These are phyloP conservation scores for Sonneratia alba DNA, from an alignment of 345 rosid species.

Conservation along the genomic window DNA sequence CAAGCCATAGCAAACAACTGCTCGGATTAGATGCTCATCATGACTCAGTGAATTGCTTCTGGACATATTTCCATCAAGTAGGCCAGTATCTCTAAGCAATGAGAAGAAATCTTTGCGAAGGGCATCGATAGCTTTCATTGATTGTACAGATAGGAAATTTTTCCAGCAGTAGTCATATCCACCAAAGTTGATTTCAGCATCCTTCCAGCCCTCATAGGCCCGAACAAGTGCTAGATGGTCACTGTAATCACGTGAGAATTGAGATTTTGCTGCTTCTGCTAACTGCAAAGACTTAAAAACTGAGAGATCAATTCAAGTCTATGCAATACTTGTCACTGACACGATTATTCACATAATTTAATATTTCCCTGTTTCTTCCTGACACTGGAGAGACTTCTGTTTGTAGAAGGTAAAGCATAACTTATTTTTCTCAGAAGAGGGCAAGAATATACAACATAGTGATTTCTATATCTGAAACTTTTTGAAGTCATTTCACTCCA, in stretches of 20 bases:
- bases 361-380: not conserved
- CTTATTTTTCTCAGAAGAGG: not conserved
- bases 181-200: constrained; percentile 57
- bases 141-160: constrained; percentile 72
- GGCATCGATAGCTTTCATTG: constrained; percentile 85
- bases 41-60: constrained; percentile 43
- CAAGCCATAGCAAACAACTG: constrained; percentile 80
- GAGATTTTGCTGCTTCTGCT: constrained; percentile 80
- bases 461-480: not conserved
- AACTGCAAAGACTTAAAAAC: constrained; percentile 37
- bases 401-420: not conserved
- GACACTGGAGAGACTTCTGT: not conserved
- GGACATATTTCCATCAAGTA: constrained; percentile 45
- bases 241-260: constrained; percentile 69
- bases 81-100: constrained; percentile 68
- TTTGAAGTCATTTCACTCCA: not conserved
- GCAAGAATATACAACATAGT: not conserved
- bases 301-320: constrained; percentile 2
- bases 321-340: too few species aligned
- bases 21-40: constrained; percentile 54
- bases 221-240: constrained; percentile 88
- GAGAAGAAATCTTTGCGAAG: constrained; percentile 74
- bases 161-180: constrained; percentile 90
- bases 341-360: not conserved
- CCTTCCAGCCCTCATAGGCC: constrained; percentile 83